Percentiles rank a stretch among this genome's conserved stretches.
Conservation (phyloP, 306 rosid genomes). For the Betula pendula region DNA sequence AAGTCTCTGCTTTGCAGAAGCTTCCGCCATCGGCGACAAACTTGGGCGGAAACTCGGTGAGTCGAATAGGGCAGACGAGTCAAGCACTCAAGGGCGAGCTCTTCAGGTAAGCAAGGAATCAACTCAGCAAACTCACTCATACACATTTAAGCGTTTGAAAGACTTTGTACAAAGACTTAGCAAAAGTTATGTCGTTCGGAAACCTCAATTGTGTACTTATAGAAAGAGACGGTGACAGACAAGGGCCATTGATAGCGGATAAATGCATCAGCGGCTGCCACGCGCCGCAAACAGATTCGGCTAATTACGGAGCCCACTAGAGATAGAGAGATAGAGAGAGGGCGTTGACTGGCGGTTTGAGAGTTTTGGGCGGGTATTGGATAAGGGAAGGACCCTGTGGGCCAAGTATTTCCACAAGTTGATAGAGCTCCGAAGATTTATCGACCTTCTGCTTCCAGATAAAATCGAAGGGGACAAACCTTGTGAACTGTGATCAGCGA, state of each 20-base stretch:
- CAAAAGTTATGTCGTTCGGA: neutral
- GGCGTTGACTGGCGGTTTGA: constrained; percentile 14
- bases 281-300: constrained; percentile 3
- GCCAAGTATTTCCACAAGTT: no score
- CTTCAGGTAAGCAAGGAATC: constrained; percentile 50
- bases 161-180: no score
- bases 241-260: neutral
- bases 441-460: no score
- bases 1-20: constrained; percentile 40
- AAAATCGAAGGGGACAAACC: no score
- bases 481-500: no score
- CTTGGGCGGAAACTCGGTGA: constrained; percentile 48
- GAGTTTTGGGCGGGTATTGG: neutral
- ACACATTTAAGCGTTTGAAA: neutral
- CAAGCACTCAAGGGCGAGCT: constrained; percentile 50
- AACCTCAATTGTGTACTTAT: neutral
- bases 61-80: constrained; percentile 42
- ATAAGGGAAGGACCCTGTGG: neutral
- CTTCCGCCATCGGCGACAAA: constrained; percentile 42
- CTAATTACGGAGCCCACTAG: neutral
- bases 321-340: neutral
- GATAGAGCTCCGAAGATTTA: no score
- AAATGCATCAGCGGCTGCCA: constrained; percentile 8
- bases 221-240: neutral
- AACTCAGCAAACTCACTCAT: constrained; percentile 30